phyloP scores from a whole-genome alignment of 2,329 filamentous ascomycete species.

The Fusarium heterosporum region DNA sequence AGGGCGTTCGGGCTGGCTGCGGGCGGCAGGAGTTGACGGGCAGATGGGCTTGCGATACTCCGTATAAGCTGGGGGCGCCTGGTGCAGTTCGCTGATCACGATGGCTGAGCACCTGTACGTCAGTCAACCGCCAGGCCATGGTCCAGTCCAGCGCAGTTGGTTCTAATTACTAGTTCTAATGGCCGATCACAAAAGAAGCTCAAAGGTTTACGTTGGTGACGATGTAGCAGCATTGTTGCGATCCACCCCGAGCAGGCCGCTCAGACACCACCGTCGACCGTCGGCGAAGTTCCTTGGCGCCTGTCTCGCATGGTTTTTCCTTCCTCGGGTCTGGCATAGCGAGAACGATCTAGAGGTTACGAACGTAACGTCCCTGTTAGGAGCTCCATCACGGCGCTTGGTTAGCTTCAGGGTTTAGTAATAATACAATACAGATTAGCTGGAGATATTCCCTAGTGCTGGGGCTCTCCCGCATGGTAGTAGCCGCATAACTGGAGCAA shows the following conservation, averaged over 20 bases:
- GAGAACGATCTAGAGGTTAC: constrained; percentile 24
- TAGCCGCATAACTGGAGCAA: constrained; percentile 35
- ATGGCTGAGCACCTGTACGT: constrained; percentile 6
- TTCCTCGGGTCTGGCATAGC: constrained; percentile 7
- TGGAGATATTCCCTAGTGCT: background rate
- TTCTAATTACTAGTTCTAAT: constrained; percentile 4
- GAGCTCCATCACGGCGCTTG: constrained; percentile 19
- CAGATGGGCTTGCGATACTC: background rate
- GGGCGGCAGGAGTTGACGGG: constrained; percentile 16
- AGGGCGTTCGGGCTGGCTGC: constrained; percentile 19
- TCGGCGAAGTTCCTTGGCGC: constrained; percentile 29
- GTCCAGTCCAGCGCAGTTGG: background rate
- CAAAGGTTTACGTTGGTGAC: background rate
- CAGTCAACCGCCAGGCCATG: background rate
- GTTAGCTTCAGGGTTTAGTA: background rate
- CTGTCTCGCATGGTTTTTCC: constrained; percentile 18
- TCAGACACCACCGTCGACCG: constrained; percentile 31
- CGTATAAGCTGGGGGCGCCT: background rate
- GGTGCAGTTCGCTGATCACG: background rate
- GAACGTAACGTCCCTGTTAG: constrained; percentile 17
- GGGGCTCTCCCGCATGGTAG: constrained; percentile 39
- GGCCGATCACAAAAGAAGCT: constrained; percentile 1
- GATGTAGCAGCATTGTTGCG: constrained; percentile 16
- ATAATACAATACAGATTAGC: no score
- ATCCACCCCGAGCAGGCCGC: constrained; percentile 22